Evolutionary conservation across 306 rosid genomes (phyloP), one percentile per base, ranked within the genome.

Genomic region (Glycine tomentella): DNA sequence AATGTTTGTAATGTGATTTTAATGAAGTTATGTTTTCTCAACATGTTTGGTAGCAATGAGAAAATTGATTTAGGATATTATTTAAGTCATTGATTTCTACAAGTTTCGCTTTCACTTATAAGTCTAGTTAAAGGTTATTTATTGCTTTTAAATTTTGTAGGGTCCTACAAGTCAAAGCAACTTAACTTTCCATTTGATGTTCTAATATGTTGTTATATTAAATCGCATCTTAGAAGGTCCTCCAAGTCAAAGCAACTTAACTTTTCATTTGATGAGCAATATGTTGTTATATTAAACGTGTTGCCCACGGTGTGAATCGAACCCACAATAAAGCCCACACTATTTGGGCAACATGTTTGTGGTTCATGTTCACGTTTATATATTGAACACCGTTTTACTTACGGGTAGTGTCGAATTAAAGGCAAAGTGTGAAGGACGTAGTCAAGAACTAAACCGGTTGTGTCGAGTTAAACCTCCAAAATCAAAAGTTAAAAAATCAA

Each of bases 1-100:
- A 64, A 72, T 70, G 84, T 78, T 81, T 87, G 84, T 76, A 64
- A 40, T 53, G 69, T 84, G 79, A 78, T 74, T 81, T 77, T 82
- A 33, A 51, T 82, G 63, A 72, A 56, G 64, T 76, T 81, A 52
- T 78, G 75, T 78, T 78, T 78, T 68, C 74, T 74, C 9, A 61
- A 70, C 75, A 51, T 8, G 34, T 73, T 72, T 73, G 56, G 64
- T 58, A 7, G 57, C 68, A 68, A 25, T 17, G 53, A 66, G 67
- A 69, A 75, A 69, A 45, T 85, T 68, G 45, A 34, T 57, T 8
- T 63, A 9, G 65, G 68, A 7, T 51, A 14, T 20, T 71, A 16
- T 38, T 36, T 12, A 7, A 58, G 44, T 33, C 50, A 5, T 3
- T 67, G 7, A 17, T 70, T 70, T 75, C 68, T 36, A 9, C 15